Evolutionary conservation across 345 rosid species (phyloP).

Genomic region (Brassica incana): DNA sequence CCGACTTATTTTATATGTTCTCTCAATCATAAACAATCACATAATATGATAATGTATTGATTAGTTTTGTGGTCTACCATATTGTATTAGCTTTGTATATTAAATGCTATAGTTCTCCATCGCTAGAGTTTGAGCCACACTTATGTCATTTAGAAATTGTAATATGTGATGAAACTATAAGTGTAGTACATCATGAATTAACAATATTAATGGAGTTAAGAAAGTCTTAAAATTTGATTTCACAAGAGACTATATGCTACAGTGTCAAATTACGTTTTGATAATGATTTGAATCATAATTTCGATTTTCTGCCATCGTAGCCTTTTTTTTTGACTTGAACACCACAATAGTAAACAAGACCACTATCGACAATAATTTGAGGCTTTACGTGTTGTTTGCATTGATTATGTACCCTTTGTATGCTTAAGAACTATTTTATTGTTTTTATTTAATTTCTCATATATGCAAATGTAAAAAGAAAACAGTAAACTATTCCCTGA

Average conservation of each 20-base stretch:
- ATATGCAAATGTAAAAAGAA: background rate
- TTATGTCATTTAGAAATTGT: constrained; percentile 25
- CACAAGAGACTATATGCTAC: background rate
- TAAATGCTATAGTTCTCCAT: constrained; percentile 23
- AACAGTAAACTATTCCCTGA: no score
- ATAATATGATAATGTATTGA: background rate
- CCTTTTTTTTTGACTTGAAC: background rate
- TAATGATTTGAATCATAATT: background rate
- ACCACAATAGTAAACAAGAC: background rate
- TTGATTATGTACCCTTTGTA: background rate
- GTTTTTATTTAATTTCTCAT: background rate
- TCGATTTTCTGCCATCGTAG: background rate
- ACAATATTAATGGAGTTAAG: background rate
- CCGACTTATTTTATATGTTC: constrained; percentile 27
- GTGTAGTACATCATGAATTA: background rate
- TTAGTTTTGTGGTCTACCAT: constrained; percentile 35
- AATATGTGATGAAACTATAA: constrained; percentile 4
- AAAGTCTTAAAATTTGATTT: background rate
- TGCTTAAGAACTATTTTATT: background rate
- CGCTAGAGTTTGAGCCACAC: constrained; percentile 31
- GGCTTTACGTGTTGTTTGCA: background rate
- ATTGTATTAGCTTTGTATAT: constrained; percentile 34
- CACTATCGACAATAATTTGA: background rate
- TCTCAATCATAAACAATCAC: constrained; percentile 28
- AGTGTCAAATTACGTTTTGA: background rate